phyloP scores from a whole-genome alignment of 106 monocot genomes.

The Chionographis japonica region DNA sequence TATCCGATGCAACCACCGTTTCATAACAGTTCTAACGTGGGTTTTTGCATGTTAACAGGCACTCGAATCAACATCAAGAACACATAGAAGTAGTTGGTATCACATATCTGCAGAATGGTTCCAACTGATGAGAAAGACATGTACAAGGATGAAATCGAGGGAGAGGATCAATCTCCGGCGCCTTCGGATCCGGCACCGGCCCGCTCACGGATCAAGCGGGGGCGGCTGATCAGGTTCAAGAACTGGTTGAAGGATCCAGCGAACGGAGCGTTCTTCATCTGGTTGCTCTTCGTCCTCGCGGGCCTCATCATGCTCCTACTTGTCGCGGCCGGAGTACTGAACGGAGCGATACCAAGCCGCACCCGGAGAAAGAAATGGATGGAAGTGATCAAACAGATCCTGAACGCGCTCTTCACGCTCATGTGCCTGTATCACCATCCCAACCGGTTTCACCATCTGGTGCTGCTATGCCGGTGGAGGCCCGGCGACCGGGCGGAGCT shows the following conservation, averaged over 20 bases:
- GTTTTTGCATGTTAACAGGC: no score
- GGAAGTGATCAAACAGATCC: constrained; percentile 53
- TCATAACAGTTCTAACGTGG: no score
- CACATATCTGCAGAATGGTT: no score
- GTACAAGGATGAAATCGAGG: no score
- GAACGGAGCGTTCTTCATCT: constrained; percentile 52
- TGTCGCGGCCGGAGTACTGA: constrained; percentile 61
- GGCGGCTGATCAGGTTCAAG: constrained; percentile 10
- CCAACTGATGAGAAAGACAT: no score
- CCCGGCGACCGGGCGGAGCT: constrained; percentile 35
- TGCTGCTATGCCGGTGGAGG: constrained; percentile 46
- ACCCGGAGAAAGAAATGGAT: constrained; percentile 34
- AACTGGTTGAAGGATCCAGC: constrained; percentile 53
- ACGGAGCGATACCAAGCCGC: constrained; percentile 26
- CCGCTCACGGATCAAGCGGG: no score
- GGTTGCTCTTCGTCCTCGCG: constrained; percentile 41
- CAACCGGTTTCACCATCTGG: constrained; percentile 41
- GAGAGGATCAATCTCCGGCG: no score
- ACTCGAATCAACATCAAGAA: no score
- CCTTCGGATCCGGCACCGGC: no score
- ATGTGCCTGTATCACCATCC: constrained; percentile 72
- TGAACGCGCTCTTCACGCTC: constrained; percentile 63
- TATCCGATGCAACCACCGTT: no score
- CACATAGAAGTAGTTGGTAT: no score
- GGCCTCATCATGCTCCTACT: constrained; percentile 49